Evolutionary conservation across 1,284 basidiomycete genomes (phyloP).

Genomic region (Heimioporus retisporus): DNA sequence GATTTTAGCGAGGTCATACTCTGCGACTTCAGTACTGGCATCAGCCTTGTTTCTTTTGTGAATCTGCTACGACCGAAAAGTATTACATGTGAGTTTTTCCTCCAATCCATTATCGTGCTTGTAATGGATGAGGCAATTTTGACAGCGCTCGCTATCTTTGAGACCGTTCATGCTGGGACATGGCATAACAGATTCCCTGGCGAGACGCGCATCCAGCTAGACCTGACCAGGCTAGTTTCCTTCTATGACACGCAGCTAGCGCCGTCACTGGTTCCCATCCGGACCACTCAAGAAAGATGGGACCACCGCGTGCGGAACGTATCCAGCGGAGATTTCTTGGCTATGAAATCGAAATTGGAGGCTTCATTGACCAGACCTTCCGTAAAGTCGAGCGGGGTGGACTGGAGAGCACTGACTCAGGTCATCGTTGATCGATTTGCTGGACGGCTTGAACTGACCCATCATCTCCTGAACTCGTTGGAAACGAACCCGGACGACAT

Average conservation of each 20-base stretch:
- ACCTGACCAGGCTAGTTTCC: slow-evolving; percentile 41
- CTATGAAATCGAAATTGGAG: slow-evolving; percentile 29
- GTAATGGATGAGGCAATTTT: not conserved
- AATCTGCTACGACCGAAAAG: slow-evolving; percentile 27
- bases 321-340: slow-evolving; percentile 26
- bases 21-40: slow-evolving; percentile 55
- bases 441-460: slow-evolving; percentile 51
- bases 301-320: slow-evolving; percentile 43
- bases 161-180: slow-evolving; percentile 35
- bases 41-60: slow-evolving; percentile 48
- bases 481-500: not conserved
- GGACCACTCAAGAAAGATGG: slow-evolving; percentile 34
- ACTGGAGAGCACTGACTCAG: slow-evolving; percentile 54
- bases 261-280: slow-evolving; percentile 37
- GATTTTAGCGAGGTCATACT: slow-evolving; percentile 59
- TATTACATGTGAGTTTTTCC: slow-evolving; percentile 14
- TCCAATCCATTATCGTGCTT: not conserved
- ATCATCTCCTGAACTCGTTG: slow-evolving; percentile 45
- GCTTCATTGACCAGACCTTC: slow-evolving; percentile 26
- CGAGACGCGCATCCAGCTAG: slow-evolving; percentile 45
- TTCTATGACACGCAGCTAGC: slow-evolving; percentile 45
- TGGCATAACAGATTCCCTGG: slow-evolving; percentile 47
- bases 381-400: slow-evolving; percentile 45
- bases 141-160: slow-evolving; percentile 1
- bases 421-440: slow-evolving; percentile 55